phyloP scores from a whole-genome alignment of 176 grass and related monocot species.

The Aegilops umbellulata region DNA sequence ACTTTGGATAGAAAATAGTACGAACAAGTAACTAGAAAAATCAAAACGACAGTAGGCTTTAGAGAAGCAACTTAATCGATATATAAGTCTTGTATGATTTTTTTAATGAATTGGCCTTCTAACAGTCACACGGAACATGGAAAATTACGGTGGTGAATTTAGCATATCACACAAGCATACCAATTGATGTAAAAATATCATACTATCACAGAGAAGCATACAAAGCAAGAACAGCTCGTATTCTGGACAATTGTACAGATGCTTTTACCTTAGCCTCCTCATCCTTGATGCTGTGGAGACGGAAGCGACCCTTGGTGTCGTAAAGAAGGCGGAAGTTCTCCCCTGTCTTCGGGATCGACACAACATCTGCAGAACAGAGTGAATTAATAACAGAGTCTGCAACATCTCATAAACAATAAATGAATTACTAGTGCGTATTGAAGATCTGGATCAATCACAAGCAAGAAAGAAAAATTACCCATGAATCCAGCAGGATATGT shows the following conservation, averaged over 20 bases:
- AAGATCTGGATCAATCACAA: neutral
- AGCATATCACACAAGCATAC: neutral
- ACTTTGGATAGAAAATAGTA: neutral
- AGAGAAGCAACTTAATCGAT: neutral
- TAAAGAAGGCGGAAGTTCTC: conserved; percentile 60
- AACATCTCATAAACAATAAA: neutral
- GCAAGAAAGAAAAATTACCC: neutral
- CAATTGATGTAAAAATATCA: neutral
- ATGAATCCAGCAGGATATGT: conserved; percentile 5
- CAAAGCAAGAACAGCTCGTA: neutral
- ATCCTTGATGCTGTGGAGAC: conserved; percentile 41
- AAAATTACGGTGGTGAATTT: neutral
- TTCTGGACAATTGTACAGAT: neutral
- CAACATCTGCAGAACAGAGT: conserved; percentile 38
- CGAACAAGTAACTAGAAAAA: neutral
- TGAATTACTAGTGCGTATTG: neutral
- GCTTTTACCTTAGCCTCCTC: conserved; percentile 49
- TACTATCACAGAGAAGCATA: neutral
- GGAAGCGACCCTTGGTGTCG: conserved; percentile 66
- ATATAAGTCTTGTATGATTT: neutral
- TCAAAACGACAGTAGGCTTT: neutral
- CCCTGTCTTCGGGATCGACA: conserved; percentile 53
- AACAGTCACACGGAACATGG: neutral
- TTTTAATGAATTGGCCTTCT: neutral
- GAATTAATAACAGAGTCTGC: neutral